A percentile compares a stretch with the other conserved stretches of the same genome.
Evolutionary conservation across 1,139 yeast genomes (phyloP).

Genomic region (Geotrichum reessii): DNA sequence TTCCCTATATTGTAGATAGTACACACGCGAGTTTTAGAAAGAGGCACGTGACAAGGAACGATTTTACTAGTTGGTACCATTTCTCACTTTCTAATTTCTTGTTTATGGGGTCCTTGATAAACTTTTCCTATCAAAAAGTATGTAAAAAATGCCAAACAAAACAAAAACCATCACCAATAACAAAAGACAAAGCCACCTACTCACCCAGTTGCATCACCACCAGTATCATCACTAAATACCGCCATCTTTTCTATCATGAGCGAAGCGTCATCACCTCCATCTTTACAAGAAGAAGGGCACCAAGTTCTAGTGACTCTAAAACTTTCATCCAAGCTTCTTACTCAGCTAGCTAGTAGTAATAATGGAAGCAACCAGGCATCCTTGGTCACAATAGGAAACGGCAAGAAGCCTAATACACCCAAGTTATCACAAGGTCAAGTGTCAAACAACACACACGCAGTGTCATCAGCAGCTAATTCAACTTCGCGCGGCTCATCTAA

Average conservation of each 20-base stretch:
- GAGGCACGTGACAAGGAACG: no score
- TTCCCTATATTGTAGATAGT: no score
- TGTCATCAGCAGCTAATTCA: constrained; percentile 1
- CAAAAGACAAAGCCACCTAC: neutral
- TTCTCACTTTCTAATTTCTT: no score
- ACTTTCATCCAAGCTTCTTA: constrained; percentile 13
- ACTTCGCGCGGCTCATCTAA: constrained; percentile 16
- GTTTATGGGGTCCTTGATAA: no score
- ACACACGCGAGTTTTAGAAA: no score
- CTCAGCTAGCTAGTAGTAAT: neutral
- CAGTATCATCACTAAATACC: neutral
- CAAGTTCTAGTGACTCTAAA: constrained; percentile 12
- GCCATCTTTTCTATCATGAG: neutral
- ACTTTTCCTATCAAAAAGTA: no score
- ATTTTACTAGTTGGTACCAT: no score
- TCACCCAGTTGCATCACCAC: neutral
- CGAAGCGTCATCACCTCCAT: neutral
- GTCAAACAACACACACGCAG: neutral
- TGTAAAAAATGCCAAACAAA: no score
- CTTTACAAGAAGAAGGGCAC: neutral
- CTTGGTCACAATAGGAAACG: neutral
- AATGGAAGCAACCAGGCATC: neutral
- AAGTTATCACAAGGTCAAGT: neutral
- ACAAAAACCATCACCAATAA: no score
- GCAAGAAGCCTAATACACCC: neutral